Evolutionary conservation across 306 rosid genomes (phyloP).

Genomic region (Quercus robur): DNA sequence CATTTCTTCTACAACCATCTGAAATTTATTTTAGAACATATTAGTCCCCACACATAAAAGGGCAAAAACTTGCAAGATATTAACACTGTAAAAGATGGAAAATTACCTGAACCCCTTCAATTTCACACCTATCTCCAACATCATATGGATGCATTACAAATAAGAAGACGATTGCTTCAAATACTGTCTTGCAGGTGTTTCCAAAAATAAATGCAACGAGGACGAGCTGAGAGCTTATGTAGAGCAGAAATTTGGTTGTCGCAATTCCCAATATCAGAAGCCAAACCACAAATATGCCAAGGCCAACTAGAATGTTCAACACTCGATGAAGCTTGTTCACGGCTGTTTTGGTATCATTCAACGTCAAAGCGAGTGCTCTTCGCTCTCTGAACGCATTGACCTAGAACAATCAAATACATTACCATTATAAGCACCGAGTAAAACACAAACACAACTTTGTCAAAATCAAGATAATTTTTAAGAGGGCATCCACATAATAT

Average conservation of each 20-base stretch:
- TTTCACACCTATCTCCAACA: constrained; percentile 95
- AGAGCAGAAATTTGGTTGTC: constrained; percentile 62
- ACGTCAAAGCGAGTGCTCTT: constrained; percentile 86
- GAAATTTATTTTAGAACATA: constrained; percentile 23
- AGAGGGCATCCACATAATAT: not conserved
- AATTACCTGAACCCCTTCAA: constrained; percentile 72
- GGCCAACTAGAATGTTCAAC: constrained; percentile 63
- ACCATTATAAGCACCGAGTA: not conserved
- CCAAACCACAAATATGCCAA: constrained; percentile 55
- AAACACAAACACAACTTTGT: not conserved
- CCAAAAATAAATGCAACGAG: constrained; percentile 86
- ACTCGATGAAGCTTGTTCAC: constrained; percentile 79
- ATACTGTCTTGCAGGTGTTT: constrained; percentile 84
- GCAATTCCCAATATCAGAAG: constrained; percentile 76
- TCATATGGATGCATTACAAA: constrained; percentile 94
- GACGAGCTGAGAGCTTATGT: constrained; percentile 79
- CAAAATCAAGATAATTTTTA: not conserved
- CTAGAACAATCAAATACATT: constrained; percentile 34
- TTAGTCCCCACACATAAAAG: constrained; percentile 13
- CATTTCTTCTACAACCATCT: constrained; percentile 99
- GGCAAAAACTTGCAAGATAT: not conserved
- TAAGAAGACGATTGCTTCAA: constrained; percentile 80
- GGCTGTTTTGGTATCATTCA: constrained; percentile 95
- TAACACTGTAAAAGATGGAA: not conserved
- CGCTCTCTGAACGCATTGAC: constrained; percentile 90